Conservation (phyloP, 2,329 filamentous ascomycete genomes). For the Exophiala phaeomuriformis region DNA sequence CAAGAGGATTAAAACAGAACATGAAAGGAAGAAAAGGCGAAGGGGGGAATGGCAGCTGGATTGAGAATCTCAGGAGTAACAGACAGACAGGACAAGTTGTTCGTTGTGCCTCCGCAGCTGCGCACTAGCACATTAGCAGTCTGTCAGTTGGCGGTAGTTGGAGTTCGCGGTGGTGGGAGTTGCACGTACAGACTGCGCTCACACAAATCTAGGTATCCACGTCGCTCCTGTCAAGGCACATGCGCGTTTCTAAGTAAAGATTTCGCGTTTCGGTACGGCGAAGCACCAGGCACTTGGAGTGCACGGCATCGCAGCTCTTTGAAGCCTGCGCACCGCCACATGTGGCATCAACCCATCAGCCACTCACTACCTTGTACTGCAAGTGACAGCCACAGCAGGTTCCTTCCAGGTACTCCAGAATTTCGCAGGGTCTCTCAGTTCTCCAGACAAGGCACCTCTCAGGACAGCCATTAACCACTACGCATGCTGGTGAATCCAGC, state of each 20-base stretch:
- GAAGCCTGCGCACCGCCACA: background rate
- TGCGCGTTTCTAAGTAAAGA: constrained; percentile 1
- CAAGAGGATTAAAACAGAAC: constrained; percentile 12
- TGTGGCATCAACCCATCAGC: background rate
- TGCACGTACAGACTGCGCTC: too few species aligned
- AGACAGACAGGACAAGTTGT: constrained; percentile 20
- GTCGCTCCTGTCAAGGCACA: background rate
- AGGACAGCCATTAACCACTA: too few species aligned
- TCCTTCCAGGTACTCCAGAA: background rate
- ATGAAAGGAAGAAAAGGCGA: constrained; percentile 22
- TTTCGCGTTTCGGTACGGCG: background rate
- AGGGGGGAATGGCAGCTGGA: constrained; percentile 26
- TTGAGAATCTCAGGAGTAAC: constrained; percentile 24
- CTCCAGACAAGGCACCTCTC: background rate
- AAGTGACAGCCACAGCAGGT: background rate
- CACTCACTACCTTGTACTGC: background rate
- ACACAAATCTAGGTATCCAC: background rate
- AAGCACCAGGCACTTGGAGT: too few species aligned
- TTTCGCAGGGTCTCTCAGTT: background rate
- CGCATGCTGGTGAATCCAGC: background rate
- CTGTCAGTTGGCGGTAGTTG: background rate
- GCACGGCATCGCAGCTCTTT: background rate
- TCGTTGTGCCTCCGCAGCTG: constrained; percentile 26
- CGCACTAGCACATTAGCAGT: background rate
- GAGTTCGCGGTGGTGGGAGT: background rate